Base-by-base conservation (phyloP, 2,329 filamentous ascomycete genomes). In the Fusarium nodosum region DNA sequence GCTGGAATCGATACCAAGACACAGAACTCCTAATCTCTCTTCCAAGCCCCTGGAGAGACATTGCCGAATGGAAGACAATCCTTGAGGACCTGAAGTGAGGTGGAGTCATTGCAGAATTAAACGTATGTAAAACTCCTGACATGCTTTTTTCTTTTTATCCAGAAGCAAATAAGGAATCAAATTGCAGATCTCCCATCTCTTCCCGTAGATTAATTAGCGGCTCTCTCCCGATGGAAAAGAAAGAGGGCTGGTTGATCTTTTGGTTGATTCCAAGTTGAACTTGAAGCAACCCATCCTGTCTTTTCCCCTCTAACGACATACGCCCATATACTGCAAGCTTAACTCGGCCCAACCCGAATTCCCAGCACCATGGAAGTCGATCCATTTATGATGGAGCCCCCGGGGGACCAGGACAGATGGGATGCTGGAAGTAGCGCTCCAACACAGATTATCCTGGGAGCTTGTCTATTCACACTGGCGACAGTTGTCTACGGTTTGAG, bases 341-440 rank as follows among this genome's bases (percentile, higher is more conserved):
- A 24, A 15, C 24, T 56, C 16, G 15, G 26, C 18, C 20, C 33
- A 20, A 20, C 16, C 45, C 11, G 20, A 16, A 9, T 10, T 9
- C 13, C 11, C 0, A 7, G 3, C 15, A 11, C 26, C 47, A 73
- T 73, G 71, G 41, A 46, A 6, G 22, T 41, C 15, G 50, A 56
- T n/a, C 48, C 58, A 2, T 70, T 56, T n/a, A 73, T 73, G 68
- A 72, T 73, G 71, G 59, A 51, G 8, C 62, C 71, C 34, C 71
- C 71, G 5, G 20, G 39, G 5, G 53, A 54, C 26, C 56, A 73
- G 44, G 62, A 58, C 15, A 64, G 71, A 3, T 73, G 68, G 68
- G 60, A 62, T n/a, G 68, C 68, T 0, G 62, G 57, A 9, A 65
- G 34, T 4, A 56, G 60, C 39, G 66, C 55, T 7, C 50, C 62